phyloP scores from a whole-genome alignment of 1,284 basidiomycete species.

The Coniferiporia sulphurascens region DNA sequence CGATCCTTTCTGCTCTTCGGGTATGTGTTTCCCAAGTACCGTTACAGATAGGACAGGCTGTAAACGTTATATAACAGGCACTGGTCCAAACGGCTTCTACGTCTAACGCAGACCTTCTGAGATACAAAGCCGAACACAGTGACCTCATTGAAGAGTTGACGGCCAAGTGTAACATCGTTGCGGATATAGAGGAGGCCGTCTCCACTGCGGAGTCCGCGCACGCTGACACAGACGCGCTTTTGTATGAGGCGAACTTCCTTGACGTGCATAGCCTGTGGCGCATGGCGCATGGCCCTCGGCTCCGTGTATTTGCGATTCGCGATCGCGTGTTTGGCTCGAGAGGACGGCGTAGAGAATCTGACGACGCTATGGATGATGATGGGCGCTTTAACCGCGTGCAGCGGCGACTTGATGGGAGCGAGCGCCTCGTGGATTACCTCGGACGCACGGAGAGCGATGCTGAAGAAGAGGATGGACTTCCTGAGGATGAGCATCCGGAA shows the following conservation, averaged over 20 bases:
- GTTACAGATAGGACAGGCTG: not conserved
- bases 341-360: conserved; percentile 35
- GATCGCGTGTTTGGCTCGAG: conserved; percentile 34
- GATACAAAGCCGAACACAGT: conserved; percentile 37
- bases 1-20: conserved; percentile 36
- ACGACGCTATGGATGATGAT: conserved; percentile 31
- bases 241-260: conserved; percentile 69
- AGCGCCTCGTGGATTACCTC: conserved; percentile 55
- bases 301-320: conserved; percentile 57
- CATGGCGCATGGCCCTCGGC: conserved; percentile 53
- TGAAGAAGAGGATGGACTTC: conserved; percentile 57
- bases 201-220: conserved; percentile 46
- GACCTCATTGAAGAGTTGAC: conserved; percentile 11
- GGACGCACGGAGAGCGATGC: conserved; percentile 73
- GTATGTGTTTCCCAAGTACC: conserved; percentile 20
- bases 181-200: conserved; percentile 45
- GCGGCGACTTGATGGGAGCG: conserved; percentile 59
- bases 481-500: conserved; percentile 21
- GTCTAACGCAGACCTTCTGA: conserved; percentile 49
- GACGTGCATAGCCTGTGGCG: conserved; percentile 60
- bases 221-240: conserved; percentile 61
- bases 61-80: conserved; percentile 31
- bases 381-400: conserved; percentile 60
- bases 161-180: conserved; percentile 35
- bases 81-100: conserved; percentile 47